phyloP scores from a whole-genome alignment of 345 rosid species.

The Eucalyptus curtisii region DNA sequence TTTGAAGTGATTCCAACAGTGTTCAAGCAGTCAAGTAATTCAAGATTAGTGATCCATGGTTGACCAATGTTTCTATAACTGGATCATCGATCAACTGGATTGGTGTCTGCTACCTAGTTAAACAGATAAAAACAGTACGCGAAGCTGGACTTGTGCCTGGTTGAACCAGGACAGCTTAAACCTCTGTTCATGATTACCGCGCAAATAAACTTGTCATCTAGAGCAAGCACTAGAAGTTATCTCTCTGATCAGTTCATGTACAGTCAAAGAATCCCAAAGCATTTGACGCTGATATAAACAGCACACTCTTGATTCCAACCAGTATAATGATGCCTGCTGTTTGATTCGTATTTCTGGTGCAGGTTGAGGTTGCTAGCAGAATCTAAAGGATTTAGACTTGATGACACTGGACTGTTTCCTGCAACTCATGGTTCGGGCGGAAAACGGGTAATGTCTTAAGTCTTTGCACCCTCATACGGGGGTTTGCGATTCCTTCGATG shows the following conservation, averaged over 20 bases:
- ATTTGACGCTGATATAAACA: background rate
- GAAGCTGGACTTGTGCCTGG: background rate
- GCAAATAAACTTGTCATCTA: background rate
- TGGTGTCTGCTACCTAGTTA: background rate
- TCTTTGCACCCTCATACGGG: background rate
- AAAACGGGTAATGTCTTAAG: conserved; percentile 39
- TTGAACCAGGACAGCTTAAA: background rate
- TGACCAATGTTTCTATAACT: background rate
- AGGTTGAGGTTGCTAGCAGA: conserved; percentile 91
- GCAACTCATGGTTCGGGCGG: conserved; percentile 68
- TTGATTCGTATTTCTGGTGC: background rate
- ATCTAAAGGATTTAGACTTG: conserved; percentile 78
- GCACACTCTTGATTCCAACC: background rate
- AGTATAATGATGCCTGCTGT: background rate
- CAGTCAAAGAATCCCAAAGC: background rate
- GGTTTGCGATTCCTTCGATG: background rate
- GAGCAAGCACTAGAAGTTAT: background rate
- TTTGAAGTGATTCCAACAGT: background rate
- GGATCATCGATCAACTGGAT: background rate
- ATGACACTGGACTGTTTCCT: conserved; percentile 89
- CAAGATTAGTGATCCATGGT: background rate
- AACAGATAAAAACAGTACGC: background rate
- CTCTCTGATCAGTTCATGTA: background rate
- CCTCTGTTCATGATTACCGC: background rate
- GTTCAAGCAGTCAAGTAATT: background rate